phyloP scores from a whole-genome alignment of 1,284 basidiomycete genomes.

The Ustilago loliicola region DNA sequence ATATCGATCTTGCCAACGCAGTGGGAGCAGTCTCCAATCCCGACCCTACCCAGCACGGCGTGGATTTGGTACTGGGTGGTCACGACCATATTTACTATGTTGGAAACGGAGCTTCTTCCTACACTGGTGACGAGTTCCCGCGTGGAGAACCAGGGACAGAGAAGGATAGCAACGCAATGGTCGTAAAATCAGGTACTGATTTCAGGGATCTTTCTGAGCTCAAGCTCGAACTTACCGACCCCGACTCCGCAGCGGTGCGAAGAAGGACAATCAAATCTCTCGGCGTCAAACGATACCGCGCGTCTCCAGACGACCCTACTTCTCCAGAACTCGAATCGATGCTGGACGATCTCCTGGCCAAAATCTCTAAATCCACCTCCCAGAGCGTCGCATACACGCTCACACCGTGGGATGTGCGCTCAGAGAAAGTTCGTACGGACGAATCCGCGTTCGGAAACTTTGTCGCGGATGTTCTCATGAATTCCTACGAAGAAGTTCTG shows the following conservation, averaged over 20 bases:
- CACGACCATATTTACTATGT: slow-evolving; percentile 91
- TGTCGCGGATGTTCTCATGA: slow-evolving; percentile 87
- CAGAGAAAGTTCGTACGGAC: slow-evolving; percentile 79
- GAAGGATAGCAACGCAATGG: slow-evolving; percentile 74
- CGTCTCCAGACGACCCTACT: slow-evolving; percentile 77
- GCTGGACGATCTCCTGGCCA: slow-evolving; percentile 78
- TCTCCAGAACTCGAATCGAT: slow-evolving; percentile 77
- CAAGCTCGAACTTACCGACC: slow-evolving; percentile 76
- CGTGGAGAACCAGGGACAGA: slow-evolving; percentile 78
- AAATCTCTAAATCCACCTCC: slow-evolving; percentile 79
- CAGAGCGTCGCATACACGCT: slow-evolving; percentile 78
- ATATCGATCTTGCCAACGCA: slow-evolving; percentile 75
- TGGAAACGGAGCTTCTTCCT: slow-evolving; percentile 80
- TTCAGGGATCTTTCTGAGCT: slow-evolving; percentile 88
- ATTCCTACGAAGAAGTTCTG: slow-evolving; percentile 86
- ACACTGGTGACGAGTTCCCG: slow-evolving; percentile 79
- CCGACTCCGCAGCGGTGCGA: slow-evolving; percentile 76
- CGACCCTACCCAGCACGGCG: slow-evolving; percentile 77
- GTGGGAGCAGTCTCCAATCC: slow-evolving; percentile 74
- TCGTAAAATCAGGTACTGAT: slow-evolving; percentile 90
- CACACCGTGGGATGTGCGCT: slow-evolving; percentile 81
- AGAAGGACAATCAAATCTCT: slow-evolving; percentile 78
- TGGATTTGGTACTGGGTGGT: slow-evolving; percentile 87
- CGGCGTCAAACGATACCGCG: slow-evolving; percentile 78
- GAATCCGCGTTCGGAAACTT: slow-evolving; percentile 87